Evolutionary conservation across 805 yeast species (phyloP), one percentile per base, ranked within the genome.

Genomic region (Candida ulmi): DNA sequence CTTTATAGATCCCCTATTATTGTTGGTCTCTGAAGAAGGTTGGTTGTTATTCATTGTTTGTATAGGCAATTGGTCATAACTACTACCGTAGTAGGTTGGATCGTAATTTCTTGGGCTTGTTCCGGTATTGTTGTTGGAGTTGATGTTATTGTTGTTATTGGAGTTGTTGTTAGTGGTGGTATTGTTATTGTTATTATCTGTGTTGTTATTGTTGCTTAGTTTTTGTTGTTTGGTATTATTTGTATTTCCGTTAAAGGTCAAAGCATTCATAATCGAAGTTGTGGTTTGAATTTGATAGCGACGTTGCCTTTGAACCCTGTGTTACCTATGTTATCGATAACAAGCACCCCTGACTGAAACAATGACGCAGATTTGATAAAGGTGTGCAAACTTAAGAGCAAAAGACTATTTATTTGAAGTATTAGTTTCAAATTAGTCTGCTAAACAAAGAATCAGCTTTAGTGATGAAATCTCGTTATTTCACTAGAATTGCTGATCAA

Each of bases 71-170:
- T 19, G 24, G 11, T 31, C 34, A 31, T 31, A 31, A 31, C 25
- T 9, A 37, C 38, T 8, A 25, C 12, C 5, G 33, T 38, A 39
- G 16, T 42, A 41, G 12, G 21, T 24, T 5, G 42, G 11, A 31
- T 44, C 47, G 42, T 41, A 40, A 25, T 47, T 47, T 42, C 47
- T 38, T 27, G 49, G 47, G 32, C 51, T 49, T 2, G 49, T 18
- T 4, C 32, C 42, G 3, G 44, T 33, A 32, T 18, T 23, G 23
- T 18, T 36, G 35, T 24, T 29, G 36, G 44, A 30, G 34, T 18
- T 23, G 23, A 17, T 36, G 35, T 24, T 29, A 34, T 29, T 36
- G 30, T 26, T 19, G 15, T 13, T 38, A n/a, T 38, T 33, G 17
- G 19, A 28, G 37, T 25, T 42, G 17, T 15, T 24, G 17, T 23